These are phyloP conservation scores for Volutella citrinella DNA, from an alignment of 2,329 filamentous ascomycete species.

Conservation along the genomic window DNA sequence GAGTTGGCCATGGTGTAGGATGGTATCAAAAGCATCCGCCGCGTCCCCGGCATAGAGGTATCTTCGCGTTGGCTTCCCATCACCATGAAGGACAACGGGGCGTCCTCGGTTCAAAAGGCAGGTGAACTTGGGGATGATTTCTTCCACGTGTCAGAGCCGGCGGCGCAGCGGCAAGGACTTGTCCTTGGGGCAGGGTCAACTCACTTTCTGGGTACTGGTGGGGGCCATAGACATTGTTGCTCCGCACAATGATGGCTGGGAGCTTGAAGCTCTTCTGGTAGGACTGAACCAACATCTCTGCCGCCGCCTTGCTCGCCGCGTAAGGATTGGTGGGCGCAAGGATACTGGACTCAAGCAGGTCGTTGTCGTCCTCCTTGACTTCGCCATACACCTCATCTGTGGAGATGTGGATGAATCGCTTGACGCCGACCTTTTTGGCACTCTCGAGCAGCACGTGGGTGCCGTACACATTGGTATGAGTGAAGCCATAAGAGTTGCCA, in stretches of 20 bases:
- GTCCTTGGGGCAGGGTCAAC: conserved; percentile 28
- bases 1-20: conserved; percentile 71
- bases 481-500: conserved; percentile 78
- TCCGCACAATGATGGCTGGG: conserved; percentile 74
- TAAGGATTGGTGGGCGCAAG: conserved; percentile 81
- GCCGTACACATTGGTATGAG: conserved; percentile 76
- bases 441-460: conserved; percentile 81
- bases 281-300: conserved; percentile 84
- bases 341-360: conserved; percentile 69
- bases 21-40: conserved; percentile 78
- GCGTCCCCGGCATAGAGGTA: conserved; percentile 80
- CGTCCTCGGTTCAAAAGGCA: conserved; percentile 65
- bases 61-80: conserved; percentile 69
- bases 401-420: conserved; percentile 76
- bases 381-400: conserved; percentile 87
- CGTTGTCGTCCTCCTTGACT: conserved; percentile 68
- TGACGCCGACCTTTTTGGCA: conserved; percentile 67
- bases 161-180: too few relatives aligned
- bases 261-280: conserved; percentile 81
- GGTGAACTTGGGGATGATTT: conserved; percentile 81
- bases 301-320: conserved; percentile 75
- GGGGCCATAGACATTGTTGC: conserved; percentile 84
- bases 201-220: conserved; percentile 81
- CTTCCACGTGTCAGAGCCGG: conserved; percentile 37
- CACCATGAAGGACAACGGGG: conserved; percentile 71